Base-by-base conservation (phyloP, 179 eudicot species). In the Camellia oleifera region DNA sequence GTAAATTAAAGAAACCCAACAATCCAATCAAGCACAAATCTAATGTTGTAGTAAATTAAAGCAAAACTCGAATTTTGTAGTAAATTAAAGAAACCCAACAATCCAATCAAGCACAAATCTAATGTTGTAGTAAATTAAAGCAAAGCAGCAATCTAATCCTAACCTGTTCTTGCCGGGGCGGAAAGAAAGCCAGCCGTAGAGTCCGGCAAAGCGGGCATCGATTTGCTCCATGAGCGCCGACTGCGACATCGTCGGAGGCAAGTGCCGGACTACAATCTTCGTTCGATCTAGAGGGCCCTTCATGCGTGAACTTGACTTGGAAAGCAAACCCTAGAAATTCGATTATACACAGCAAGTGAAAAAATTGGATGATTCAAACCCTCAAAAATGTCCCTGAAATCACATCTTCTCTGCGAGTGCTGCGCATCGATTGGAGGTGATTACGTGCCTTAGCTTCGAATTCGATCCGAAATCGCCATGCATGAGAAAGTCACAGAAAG, bases 181-280 rank as follows among this genome's bases (percentile, higher is more conserved):
- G 72, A 88, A 88, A 62, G 80, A 76, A 48, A 87, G 57, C 89
- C 87, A 88, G 54, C 75, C 81, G 82, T 88, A 88, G 54, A 88
- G 90, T 3, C 88, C 88, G 0, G 81, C 66, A 52, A 90, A 90
- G 17, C 88, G 87, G 14, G 78, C 81, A 77, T 90, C 90, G 26
- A 88, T 75, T 26, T 88, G 88, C 78, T 87, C 90, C 69, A 67
- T 46, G 17, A 90, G 76, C 84, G 54, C 76, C 69, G 88, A 45
- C 85, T 83, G 83, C 40, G 93, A 69, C 78, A 90, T 87, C 65
- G 90, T 54, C 81, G 90, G 88, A 81, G 90, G 91, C 82, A 90
- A 78, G 82, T 87, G 91, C 85, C 90, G 89, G 12, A 88, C 86
- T 79, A 90, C 90, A 15, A 90, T 88, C 81, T 90, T 90, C 68